Base-by-base conservation (phyloP, 345 rosid genomes). In the Eucalyptus caleyi region DNA sequence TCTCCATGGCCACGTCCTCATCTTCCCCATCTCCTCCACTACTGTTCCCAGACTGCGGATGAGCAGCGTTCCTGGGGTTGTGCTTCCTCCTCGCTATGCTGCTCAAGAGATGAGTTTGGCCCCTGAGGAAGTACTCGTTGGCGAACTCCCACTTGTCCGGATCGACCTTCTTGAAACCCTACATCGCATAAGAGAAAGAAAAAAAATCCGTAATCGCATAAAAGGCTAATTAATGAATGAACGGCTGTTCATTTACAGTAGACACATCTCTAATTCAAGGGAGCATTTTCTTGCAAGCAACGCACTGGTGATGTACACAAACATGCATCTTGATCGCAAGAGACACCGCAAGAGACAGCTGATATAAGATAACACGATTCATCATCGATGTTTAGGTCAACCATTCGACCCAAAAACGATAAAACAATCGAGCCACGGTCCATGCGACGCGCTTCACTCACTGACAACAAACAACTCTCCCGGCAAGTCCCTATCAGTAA, bases 121-220 rank as follows among this genome's bases (percentile, higher is more conserved):
- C 99, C 86, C 95, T 92, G 11, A 95, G 93, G 77, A 97, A 97
- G 88, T 94, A 95, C 82, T 96, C 97, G 91, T 96, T 96, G 53
- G 97, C 97, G 50, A 97, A 97, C 89, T 97, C 99, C 99, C 99
- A 96, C 90, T 90, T 88, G 87, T 97, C 99, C 7, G 99, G 96
- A 94, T 97, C 99, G 90, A 95, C 96, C 91, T 97, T 97, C 77
- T 94, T 92, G 87, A 97, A 97, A 8, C 99, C 99, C 99, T 97
- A 91, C 32, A 86, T 23, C 51, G n/a, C 50, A 37, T 37, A 37
- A 72, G 6, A 72, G 83, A 72, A 88, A 26, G 53, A 42, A 62
- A 49, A 88, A 37, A 32, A 40, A 30, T 44, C 15, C 51, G 34
- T 45, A 47, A 87, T 42, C 65, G 65, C 1, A 45, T 24, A n/a